Evolutionary conservation across 2,329 filamentous ascomycete species (phyloP).

Genomic region (Cucurbitaria berberidis): DNA sequence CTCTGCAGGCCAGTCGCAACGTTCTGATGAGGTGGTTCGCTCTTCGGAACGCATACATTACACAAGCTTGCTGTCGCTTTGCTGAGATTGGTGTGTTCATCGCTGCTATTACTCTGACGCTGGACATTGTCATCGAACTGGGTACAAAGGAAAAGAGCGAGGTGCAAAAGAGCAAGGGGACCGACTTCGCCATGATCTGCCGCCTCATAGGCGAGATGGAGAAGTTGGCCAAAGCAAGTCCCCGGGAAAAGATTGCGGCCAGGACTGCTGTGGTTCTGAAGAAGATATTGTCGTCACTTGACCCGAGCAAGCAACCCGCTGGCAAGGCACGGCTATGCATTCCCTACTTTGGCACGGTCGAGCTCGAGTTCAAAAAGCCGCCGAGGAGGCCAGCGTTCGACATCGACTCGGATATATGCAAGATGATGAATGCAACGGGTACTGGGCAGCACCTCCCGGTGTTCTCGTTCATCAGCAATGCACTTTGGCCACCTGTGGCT

Average conservation of each 20-base stretch:
- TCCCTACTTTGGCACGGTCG: slow-evolving; percentile 45
- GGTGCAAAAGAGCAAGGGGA: slow-evolving; percentile 42
- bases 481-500: slow-evolving; percentile 37
- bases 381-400: slow-evolving; percentile 39
- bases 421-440: slow-evolving; percentile 31
- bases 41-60: slow-evolving; percentile 42
- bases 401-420: slow-evolving; percentile 36
- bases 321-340: slow-evolving; percentile 36
- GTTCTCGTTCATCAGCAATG: slow-evolving; percentile 44
- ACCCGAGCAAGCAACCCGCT: slow-evolving; percentile 29
- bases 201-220: slow-evolving; percentile 46
- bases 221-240: slow-evolving; percentile 37
- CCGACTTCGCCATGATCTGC: slow-evolving; percentile 47
- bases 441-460: slow-evolving; percentile 37
- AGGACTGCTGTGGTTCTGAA: slow-evolving; percentile 43
- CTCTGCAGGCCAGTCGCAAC: slow-evolving; percentile 44
- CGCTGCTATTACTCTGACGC: slow-evolving; percentile 42
- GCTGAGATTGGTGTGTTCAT: slow-evolving; percentile 45
- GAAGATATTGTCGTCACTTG: slow-evolving; percentile 41
- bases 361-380: slow-evolving; percentile 36
- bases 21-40: slow-evolving; percentile 47
- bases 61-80: slow-evolving; percentile 44
- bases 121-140: slow-evolving; percentile 47
- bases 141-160: slow-evolving; percentile 41
- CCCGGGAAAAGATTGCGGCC: slow-evolving; percentile 43